Conservation (phyloP, 768 basidiomycete species). For the Termitomyces sp. region DNA sequence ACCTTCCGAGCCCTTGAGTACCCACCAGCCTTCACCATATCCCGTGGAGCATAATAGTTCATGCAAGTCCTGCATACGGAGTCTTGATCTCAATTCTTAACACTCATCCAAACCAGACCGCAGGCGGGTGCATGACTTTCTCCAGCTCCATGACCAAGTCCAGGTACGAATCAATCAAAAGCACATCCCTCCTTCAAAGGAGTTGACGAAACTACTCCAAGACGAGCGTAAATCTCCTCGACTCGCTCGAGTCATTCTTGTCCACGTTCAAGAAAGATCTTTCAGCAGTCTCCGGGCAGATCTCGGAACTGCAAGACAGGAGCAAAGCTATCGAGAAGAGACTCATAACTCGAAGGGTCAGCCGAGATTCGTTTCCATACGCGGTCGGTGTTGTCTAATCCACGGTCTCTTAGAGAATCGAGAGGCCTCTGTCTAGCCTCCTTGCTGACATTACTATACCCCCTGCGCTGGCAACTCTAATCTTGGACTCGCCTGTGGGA, state of each 20-base stretch:
- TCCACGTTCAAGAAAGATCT: slow-evolving; percentile 95
- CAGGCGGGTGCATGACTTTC: slow-evolving; percentile 54
- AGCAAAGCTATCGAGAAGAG: slow-evolving; percentile 88
- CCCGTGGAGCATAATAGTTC: slow-evolving; percentile 17
- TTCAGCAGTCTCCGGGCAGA: slow-evolving; percentile 92
- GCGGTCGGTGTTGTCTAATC: not conserved
- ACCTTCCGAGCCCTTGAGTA: not conserved
- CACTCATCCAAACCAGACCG: slow-evolving; percentile 24
- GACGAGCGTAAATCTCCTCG: slow-evolving; percentile 83
- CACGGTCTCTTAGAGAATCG: slow-evolving; percentile 62
- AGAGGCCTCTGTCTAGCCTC: slow-evolving; percentile 79
- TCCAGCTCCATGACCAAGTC: slow-evolving; percentile 89
- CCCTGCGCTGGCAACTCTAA: slow-evolving; percentile 65
- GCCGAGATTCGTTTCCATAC: slow-evolving; percentile 16
- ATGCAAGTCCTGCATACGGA: slow-evolving; percentile 23
- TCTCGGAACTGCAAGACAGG: slow-evolving; percentile 86
- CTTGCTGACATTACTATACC: slow-evolving; percentile 79
- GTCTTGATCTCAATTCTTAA: not conserved
- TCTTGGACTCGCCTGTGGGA: slow-evolving; percentile 81
- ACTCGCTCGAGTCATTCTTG: slow-evolving; percentile 86
- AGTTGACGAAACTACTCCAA: slow-evolving; percentile 23
- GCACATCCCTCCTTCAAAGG: not conserved
- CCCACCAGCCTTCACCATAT: not conserved
- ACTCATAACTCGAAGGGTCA: slow-evolving; percentile 78
- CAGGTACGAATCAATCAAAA: slow-evolving; percentile 45